phyloP scores from a whole-genome alignment of 176 grass and related monocot genomes.

The Juncus inflexus region DNA sequence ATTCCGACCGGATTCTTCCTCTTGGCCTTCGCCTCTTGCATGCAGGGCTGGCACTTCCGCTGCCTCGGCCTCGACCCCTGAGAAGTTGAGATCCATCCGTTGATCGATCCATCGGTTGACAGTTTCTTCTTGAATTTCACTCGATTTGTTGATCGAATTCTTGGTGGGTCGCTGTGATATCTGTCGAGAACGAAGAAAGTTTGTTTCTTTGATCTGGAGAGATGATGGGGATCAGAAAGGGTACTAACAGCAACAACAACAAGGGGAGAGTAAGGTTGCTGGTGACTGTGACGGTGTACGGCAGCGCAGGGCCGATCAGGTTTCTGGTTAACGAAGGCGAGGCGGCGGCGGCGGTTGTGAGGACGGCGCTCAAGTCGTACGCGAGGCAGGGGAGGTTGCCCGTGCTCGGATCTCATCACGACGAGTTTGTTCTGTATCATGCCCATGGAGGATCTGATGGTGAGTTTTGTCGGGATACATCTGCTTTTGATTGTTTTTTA shows the following conservation, averaged over 20 bases:
- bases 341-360: slow-evolving; percentile 36
- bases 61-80: slow-evolving; percentile 75
- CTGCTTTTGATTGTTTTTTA: no score
- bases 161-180: no score
- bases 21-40: slow-evolving; percentile 72
- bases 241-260: slow-evolving; percentile 30
- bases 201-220: not conserved
- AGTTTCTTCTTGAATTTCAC: no score
- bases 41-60: slow-evolving; percentile 89
- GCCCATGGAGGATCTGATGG: slow-evolving; percentile 62
- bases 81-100: not conserved
- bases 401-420: slow-evolving; percentile 39
- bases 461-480: slow-evolving; percentile 1
- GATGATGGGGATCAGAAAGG: slow-evolving; percentile 40
- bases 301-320: slow-evolving; percentile 63
- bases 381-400: slow-evolving; percentile 59
- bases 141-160: no score
- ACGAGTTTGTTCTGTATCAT: slow-evolving; percentile 54
- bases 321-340: slow-evolving; percentile 66
- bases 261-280: slow-evolving; percentile 28
- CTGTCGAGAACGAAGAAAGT: no score
- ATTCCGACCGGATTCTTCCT: slow-evolving; percentile 31
- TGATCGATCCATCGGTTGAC: no score
- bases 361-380: slow-evolving; percentile 49
- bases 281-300: slow-evolving; percentile 68